These are phyloP conservation scores for Cerrena zonata DNA, from an alignment of 1,284 basidiomycete species.

Conservation along the genomic window DNA sequence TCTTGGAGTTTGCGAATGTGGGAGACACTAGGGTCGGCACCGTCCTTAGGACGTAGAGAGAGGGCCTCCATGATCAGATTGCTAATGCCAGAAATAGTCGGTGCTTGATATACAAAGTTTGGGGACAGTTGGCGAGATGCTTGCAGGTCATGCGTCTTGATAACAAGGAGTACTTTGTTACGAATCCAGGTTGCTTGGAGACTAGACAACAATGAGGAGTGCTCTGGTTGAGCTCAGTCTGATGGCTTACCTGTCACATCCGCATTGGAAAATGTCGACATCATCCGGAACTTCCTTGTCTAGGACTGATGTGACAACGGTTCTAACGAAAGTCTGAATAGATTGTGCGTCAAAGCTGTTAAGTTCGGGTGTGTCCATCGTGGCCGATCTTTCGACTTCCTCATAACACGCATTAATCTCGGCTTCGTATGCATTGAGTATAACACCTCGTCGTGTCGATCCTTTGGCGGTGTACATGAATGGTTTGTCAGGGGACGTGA, in stretches of 20 bases:
- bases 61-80: background rate
- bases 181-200: constrained; percentile 40
- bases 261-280: constrained; percentile 38
- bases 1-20: constrained; percentile 7
- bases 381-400: constrained; percentile 18
- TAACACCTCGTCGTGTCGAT: constrained; percentile 21
- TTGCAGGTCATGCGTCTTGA: constrained; percentile 18
- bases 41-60: background rate
- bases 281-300: constrained; percentile 23
- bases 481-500: constrained; percentile 24
- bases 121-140: constrained; percentile 15
- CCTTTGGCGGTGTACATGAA: constrained; percentile 29
- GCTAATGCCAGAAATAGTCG: constrained; percentile 21
- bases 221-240: background rate
- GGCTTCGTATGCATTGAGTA: constrained; percentile 22
- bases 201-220: constrained; percentile 19
- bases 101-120: constrained; percentile 31
- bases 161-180: constrained; percentile 31
- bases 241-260: constrained; percentile 36
- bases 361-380: background rate
- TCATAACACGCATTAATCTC: constrained; percentile 27
- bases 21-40: background rate
- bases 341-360: constrained; percentile 6
- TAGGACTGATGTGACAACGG: constrained; percentile 25
- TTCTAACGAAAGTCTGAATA: constrained; percentile 25